Evolutionary conservation across 176 grass and related monocot species (phyloP).

Genomic region (Melocanna baccifera): DNA sequence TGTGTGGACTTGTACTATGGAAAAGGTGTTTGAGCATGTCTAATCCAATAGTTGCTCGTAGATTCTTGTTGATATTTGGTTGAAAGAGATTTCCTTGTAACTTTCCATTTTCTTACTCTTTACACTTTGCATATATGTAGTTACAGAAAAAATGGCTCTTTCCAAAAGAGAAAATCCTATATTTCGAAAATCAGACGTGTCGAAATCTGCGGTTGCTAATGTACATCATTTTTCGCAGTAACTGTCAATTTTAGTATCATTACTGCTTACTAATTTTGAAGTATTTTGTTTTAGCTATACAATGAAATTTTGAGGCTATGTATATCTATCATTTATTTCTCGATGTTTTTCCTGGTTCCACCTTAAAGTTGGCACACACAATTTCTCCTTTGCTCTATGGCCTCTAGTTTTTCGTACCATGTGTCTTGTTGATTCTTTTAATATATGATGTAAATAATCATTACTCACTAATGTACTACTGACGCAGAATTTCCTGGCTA

Average conservation of each 20-base stretch:
- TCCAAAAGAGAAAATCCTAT: neutral
- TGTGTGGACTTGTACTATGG: conserved; percentile 94
- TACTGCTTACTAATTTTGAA: neutral
- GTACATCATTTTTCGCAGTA: neutral
- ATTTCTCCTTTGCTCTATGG: neutral
- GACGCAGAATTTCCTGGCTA: conserved; percentile 88
- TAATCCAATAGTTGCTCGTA: neutral
- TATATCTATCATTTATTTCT: neutral
- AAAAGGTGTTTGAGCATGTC: conserved; percentile 50
- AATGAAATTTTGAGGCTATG: neutral
- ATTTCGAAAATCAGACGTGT: neutral
- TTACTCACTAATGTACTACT: conserved; percentile 36
- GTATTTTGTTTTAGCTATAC: neutral
- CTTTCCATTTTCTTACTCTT: neutral
- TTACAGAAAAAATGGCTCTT: neutral
- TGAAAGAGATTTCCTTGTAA: neutral
- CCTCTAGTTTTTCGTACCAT: neutral
- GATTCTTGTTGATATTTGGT: conserved; percentile 14
- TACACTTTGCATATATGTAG: neutral
- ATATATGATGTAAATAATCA: conserved; percentile 2
- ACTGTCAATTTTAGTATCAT: neutral
- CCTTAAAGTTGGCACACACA: neutral
- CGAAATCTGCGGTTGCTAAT: neutral
- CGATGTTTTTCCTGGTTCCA: neutral
- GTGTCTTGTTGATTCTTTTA: neutral